phyloP scores from a whole-genome alignment of 2,329 filamentous ascomycete species.

The Stachybotrys chlorohalonatus region DNA sequence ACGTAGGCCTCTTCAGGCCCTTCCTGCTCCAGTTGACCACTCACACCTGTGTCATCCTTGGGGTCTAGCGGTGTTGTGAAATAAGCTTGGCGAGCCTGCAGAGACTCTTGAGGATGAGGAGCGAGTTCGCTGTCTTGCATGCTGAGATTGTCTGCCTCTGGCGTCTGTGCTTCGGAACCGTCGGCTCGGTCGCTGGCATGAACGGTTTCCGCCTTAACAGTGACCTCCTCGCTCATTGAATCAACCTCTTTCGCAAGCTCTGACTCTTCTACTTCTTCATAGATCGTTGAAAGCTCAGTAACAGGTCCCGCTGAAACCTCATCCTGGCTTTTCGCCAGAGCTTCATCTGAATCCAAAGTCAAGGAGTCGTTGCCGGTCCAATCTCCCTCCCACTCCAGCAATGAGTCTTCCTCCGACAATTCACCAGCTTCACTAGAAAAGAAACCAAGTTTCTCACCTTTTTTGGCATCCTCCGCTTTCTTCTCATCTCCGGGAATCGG shows the following conservation, averaged over 20 bases:
- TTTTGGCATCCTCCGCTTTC: constrained; percentile 20
- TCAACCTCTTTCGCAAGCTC: background rate
- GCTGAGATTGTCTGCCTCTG: no score
- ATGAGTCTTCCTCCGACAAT: constrained; percentile 21
- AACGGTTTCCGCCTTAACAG: background rate
- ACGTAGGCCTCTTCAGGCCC: no score
- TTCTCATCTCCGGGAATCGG: constrained; percentile 27
- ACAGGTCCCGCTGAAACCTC: constrained; percentile 9
- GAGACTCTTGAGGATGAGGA: no score
- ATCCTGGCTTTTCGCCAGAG: constrained; percentile 9
- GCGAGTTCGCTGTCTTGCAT: no score
- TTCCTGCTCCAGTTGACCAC: no score
- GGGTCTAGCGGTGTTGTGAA: no score
- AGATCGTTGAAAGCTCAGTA: constrained; percentile 12
- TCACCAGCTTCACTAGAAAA: constrained; percentile 28
- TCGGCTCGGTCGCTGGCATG: background rate
- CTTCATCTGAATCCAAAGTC: constrained; percentile 17
- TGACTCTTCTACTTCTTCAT: background rate
- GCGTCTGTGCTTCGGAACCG: no score
- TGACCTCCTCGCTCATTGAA: background rate
- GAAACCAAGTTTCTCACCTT: constrained; percentile 34
- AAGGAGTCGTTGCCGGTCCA: constrained; percentile 14
- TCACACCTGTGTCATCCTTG: no score
- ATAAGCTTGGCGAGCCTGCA: no score
- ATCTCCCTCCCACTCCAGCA: constrained; percentile 14